These are phyloP conservation scores for Geranium rotundifolium DNA, from an alignment of 345 rosid species.

Conservation along the genomic window DNA sequence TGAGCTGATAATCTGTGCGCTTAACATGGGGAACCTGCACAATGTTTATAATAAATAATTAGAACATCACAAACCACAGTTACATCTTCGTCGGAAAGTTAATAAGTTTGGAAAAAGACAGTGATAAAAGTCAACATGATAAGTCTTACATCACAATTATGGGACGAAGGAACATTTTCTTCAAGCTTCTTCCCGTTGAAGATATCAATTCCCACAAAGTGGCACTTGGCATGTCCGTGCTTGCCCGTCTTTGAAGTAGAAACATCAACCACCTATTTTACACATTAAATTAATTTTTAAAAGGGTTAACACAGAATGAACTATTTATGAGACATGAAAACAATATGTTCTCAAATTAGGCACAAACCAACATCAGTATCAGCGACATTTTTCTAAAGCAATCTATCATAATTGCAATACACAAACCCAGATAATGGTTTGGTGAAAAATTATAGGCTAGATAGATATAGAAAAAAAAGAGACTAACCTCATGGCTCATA, in stretches of 20 bases:
- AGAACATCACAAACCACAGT: conserved; percentile 5
- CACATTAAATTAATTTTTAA: no score
- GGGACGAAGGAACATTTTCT: conserved; percentile 65
- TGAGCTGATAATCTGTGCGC: conserved; percentile 60
- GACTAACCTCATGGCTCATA: no score
- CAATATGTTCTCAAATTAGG: no score
- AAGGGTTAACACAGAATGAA: no score
- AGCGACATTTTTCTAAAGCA: no score
- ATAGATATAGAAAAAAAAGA: no score
- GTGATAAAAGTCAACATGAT: neutral
- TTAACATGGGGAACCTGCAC: conserved; percentile 62
- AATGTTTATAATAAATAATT: conserved; percentile 1
- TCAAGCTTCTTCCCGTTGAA: conserved; percentile 37
- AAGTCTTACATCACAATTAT: conserved; percentile 44
- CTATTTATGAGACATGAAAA: no score
- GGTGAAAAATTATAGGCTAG: no score
- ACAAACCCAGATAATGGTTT: no score
- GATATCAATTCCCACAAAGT: conserved; percentile 39
- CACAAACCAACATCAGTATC: no score
- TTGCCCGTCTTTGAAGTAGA: conserved; percentile 42
- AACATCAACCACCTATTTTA: conserved; percentile 20
- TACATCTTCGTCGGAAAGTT: neutral
- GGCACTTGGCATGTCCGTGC: conserved; percentile 46
- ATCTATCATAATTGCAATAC: no score
- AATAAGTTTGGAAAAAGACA: neutral